Evolutionary conservation across 2,329 filamentous ascomycete genomes (phyloP).

Genomic region (Blumeria hordei): DNA sequence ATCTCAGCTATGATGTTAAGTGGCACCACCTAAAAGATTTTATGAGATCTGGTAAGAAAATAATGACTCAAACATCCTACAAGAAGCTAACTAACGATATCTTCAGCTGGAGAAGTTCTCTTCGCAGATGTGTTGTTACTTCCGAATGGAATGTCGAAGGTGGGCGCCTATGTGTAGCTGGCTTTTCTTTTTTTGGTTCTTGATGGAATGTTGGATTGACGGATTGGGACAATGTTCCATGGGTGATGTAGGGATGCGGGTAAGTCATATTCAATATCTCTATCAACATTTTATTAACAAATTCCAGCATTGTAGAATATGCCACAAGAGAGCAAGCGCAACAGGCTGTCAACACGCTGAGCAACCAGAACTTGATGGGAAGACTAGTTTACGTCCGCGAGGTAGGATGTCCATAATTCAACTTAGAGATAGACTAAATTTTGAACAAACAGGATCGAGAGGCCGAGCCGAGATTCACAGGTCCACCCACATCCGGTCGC

Average conservation of each 20-base stretch:
- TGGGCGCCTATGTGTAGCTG: constrained; percentile 83
- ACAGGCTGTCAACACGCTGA: constrained; percentile 87
- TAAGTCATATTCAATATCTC: constrained; percentile 26
- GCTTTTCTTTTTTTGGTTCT: constrained; percentile 36
- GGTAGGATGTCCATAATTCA: constrained; percentile 25
- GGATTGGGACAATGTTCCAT: constrained; percentile 80
- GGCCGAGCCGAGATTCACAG: constrained; percentile 87
- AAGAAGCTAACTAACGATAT: constrained; percentile 18
- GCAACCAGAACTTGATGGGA: constrained; percentile 98
- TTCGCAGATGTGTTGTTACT: constrained; percentile 98
- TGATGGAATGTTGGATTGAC: constrained; percentile 97
- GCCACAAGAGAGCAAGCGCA: constrained; percentile 97
- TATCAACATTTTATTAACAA: constrained; percentile 2
- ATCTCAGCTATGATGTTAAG: constrained; percentile 97
- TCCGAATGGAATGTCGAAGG: constrained; percentile 99
- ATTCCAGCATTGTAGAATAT: constrained; percentile 93
- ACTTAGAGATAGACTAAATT: neutral
- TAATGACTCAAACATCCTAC: constrained; percentile 5
- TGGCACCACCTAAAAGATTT: constrained; percentile 99
- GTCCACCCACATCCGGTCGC: constrained; percentile 37
- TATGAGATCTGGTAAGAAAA: constrained; percentile 83
- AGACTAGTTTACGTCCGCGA: constrained; percentile 96
- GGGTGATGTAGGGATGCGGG: constrained; percentile 98
- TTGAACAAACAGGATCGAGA: constrained; percentile 53
- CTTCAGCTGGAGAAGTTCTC: constrained; percentile 84